Evolutionary conservation across 2,329 filamentous ascomycete species (phyloP).

Genomic region (Keithomyces neogunnii): DNA sequence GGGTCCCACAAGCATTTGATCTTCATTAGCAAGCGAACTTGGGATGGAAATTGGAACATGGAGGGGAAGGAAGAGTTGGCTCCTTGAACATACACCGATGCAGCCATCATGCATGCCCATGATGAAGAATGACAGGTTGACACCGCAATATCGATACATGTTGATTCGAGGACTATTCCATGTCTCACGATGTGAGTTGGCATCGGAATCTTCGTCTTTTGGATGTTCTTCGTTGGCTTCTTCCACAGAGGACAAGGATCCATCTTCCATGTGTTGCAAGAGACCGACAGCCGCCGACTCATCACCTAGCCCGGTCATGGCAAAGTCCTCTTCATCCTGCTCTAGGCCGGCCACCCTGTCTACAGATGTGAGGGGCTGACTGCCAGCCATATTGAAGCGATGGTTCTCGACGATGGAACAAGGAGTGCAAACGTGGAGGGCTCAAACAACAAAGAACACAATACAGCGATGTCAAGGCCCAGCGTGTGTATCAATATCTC

Average conservation of each 20-base stretch:
- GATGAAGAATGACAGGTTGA: constrained; percentile 54
- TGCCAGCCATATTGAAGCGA: background rate
- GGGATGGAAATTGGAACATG: background rate
- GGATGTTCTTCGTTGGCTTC: constrained; percentile 4
- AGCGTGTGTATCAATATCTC: too few relatives aligned
- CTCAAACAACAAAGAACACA: too few relatives aligned
- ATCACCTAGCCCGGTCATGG: background rate
- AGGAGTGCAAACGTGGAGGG: too few relatives aligned
- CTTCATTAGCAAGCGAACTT: background rate
- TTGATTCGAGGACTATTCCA: constrained; percentile 59
- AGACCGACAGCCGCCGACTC: background rate
- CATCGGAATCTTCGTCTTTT: background rate
- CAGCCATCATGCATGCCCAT: constrained; percentile 64
- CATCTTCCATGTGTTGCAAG: background rate
- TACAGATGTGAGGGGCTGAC: background rate
- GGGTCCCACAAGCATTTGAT: constrained; percentile 10
- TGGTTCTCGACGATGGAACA: too few relatives aligned
- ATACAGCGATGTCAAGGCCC: too few relatives aligned
- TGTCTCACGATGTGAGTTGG: constrained; percentile 27
- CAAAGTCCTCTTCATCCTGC: background rate
- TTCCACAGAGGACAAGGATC: background rate
- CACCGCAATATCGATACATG: constrained; percentile 47
- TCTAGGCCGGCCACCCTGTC: background rate
- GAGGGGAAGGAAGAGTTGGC: background rate
- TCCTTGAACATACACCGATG: constrained; percentile 41